A percentile compares a stretch with the other conserved stretches of the same genome.
Evolutionary conservation across 306 rosid genomes (phyloP).

Genomic region (Rosa persica): DNA sequence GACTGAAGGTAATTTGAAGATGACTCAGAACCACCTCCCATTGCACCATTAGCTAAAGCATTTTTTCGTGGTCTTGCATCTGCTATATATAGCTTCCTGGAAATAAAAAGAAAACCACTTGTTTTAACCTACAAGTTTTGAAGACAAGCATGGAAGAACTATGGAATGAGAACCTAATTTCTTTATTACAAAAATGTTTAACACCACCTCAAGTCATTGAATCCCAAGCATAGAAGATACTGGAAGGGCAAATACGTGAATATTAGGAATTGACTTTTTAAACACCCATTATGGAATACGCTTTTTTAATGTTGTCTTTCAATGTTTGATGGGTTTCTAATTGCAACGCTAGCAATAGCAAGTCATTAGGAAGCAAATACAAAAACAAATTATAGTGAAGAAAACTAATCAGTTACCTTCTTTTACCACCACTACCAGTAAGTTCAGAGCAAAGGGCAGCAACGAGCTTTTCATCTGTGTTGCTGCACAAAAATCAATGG

Average conservation of each 20-base stretch:
- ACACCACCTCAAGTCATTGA: constrained; percentile 4
- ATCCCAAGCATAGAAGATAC: constrained; percentile 1
- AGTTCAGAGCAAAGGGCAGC: constrained; percentile 76
- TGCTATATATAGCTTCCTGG: constrained; percentile 89
- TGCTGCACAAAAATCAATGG: constrained; percentile 51
- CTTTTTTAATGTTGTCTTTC: background rate
- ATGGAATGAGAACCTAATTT: background rate
- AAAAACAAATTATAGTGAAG: background rate
- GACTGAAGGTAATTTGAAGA: constrained; percentile 90
- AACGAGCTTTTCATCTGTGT: constrained; percentile 87
- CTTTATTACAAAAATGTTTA: background rate
- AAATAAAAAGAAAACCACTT: background rate
- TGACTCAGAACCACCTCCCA: constrained; percentile 99
- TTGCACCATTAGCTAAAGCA: constrained; percentile 97
- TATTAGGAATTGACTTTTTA: background rate
- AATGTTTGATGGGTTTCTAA: background rate
- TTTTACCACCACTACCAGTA: constrained; percentile 41
- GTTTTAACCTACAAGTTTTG: background rate
- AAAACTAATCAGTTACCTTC: constrained; percentile 45
- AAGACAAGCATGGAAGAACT: background rate
- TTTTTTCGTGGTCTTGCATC: constrained; percentile 98
- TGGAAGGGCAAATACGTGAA: background rate
- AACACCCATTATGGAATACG: background rate
- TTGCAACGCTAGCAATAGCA: background rate
- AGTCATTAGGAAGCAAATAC: background rate